Base-by-base conservation (phyloP, 2,329 filamentous ascomycete genomes). In the Harringtonia lauricola region DNA sequence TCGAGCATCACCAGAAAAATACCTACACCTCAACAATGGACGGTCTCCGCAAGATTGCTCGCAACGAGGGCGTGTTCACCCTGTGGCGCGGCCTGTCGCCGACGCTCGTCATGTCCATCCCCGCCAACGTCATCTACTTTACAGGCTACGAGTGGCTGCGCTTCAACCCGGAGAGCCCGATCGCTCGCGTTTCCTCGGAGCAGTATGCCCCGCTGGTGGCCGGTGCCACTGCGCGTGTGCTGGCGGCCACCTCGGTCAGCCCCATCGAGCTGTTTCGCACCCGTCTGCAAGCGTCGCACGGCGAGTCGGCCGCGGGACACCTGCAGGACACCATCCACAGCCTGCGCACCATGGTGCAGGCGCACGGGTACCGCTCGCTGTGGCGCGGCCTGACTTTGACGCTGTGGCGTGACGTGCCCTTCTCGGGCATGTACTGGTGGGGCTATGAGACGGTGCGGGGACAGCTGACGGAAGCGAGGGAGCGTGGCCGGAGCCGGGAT, bases 351-450 rank as follows among this genome's bases (percentile, higher is more conserved):
- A 92, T 95, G 86, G 86, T 95, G 1, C 71, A 72, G 10, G 64
- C 67, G 0, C 74, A 86, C 49, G 92, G 92, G 3, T 87, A 92
- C 52, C 72, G 73, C 2, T 86, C 88, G 2, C 67, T 98, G 0
- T 98, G 92, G 92, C 75, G 90, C 45, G 92, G 92, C 0, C 65
- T 98, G 44, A 88, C 83, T 0, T 67, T 98, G 54, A 96, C 90
- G 0, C 74, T 98, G 46, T 98, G 92, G 92, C 76, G 92, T 50
- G 92, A 98, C 58, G 92, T 96, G 1, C 92, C 92, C 0, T 98
- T 98, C 57, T 96, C 90, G 1, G 92, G 85, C 4, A 75, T 98
- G 36, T 98, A 98, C 67, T 98, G 92, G 92, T 94, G 85, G 80
- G 90, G 92, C 13, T 98, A 98, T 59, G 92, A 98, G 66, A 79